Base-by-base conservation (phyloP, 192 early-diverging fungal genomes). In the Funneliformis mosseae region DNA sequence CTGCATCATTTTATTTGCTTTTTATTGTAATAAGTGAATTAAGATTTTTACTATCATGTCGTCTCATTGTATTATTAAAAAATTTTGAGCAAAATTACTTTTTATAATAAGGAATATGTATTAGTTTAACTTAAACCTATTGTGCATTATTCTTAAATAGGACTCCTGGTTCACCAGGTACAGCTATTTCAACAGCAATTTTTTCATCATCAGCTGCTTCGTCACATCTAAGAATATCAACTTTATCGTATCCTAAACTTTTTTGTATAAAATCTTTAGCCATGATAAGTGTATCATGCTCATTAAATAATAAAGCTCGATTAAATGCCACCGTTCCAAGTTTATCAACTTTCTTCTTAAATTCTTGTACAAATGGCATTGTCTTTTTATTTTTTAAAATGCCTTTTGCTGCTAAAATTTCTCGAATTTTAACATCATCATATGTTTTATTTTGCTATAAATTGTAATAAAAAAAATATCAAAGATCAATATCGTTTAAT, bases 321-420 rank as follows among this genome's bases (percentile, higher is more conserved):
- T 95, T 90, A 82, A 99, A 96, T 8, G 92, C 96, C 10, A 84
- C 70, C 7, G 87, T 74, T 8, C 97, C 96, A 4, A 84, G 76
- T 27, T 81, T 85, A 45, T 88, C 90, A 16, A 97, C 92, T 61
- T 87, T 89, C 85, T 95, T 97, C 92, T 96, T 95, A 83, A 97
- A 90, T 43, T 93, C 90, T 69, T 96, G 91, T 67, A 96, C 89
- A 87, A 99, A 99, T 21, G 96, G 95, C 96, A 98, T 98, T n/a
- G 90, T 93, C 84, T 93, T 92, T 88, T 98, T 98, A 88, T 99
- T 94, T 88, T 97, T 97, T 82, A 94, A 87, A 83, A 98, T 80
- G 48, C 94, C 96, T 74, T 83, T 87, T 41, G 85, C 80, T 70
- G 84, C 88, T 81, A 98, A 87, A 25, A 88, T 77, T 8, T 86